Evolutionary conservation across 169 alveolate species (phyloP).

Genomic region (Eimeria zaria): DNA sequence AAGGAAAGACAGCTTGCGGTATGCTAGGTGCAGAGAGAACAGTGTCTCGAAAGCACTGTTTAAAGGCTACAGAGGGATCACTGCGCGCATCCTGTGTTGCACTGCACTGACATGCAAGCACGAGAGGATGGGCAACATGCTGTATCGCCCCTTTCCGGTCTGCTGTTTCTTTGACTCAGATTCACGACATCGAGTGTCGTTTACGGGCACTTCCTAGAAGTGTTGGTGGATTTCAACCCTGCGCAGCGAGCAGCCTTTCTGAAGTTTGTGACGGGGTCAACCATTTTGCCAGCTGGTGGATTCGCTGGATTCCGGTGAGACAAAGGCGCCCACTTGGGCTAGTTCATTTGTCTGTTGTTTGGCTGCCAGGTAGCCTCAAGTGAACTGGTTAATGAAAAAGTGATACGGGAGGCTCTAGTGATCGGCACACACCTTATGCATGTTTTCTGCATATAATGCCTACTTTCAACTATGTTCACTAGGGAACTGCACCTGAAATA

Average conservation of each 20-base stretch:
- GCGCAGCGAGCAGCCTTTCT: slow-evolving; percentile 81
- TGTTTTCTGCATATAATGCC: not conserved
- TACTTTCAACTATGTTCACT: not conserved
- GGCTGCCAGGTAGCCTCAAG: not conserved
- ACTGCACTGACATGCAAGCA: not conserved
- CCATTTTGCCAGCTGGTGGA: slow-evolving; percentile 97
- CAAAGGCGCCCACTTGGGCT: not conserved
- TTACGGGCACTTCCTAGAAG: slow-evolving; percentile 78
- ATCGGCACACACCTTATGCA: not conserved
- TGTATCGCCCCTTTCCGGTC: not conserved
- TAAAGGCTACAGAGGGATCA: too few species aligned
- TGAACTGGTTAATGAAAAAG: not conserved
- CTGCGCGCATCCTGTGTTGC: not conserved
- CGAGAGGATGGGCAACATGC: not conserved
- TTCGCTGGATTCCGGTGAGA: slow-evolving; percentile 93
- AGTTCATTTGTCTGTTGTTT: not conserved
- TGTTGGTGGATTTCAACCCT: slow-evolving; percentile 40
- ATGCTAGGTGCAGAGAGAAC: not conserved
- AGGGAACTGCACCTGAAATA: not conserved
- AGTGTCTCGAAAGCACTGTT: too few species aligned
- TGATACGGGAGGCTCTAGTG: not conserved
- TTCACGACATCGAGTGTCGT: slow-evolving; percentile 61
- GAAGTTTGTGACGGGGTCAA: slow-evolving; percentile 96
- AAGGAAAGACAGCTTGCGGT: not conserved
- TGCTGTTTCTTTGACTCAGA: not conserved